Evolutionary conservation across 2,329 filamentous ascomycete genomes (phyloP), one percentile per base, ranked within the genome.

Genomic region (Monosporascus sp.): DNA sequence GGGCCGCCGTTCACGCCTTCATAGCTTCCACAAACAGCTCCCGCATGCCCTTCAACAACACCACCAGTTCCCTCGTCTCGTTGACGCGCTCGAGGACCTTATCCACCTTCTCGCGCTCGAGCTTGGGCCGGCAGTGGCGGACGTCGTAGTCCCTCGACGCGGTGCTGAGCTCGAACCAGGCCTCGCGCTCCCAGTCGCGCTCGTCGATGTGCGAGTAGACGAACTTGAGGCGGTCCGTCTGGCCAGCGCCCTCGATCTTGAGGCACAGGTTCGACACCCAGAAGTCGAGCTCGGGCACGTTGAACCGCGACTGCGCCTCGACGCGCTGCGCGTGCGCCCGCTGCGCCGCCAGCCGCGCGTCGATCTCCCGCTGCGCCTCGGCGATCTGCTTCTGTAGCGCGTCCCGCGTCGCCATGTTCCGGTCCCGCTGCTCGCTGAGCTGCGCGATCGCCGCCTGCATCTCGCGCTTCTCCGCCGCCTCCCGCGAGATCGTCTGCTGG

Each of bases 231-330:
- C 89, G 81, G 71, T 97, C 92, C 57, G 89, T 86, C 66, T 83
- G 82, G 1, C 90, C 92, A 0, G 89, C 89, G 2, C 93, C 93
- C 67, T 97, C 93, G 65, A 99, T 95, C 56, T 88, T 79, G 67
- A 97, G 71, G 54, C 93, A 92, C 55, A 99, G 76, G 67, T 93
- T 94, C 51, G 87, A 88, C 69, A 96, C 89, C 94, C 94, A 99
- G 68, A 97, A 97, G 61, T 92, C 89, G 46, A 99, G 79, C 74
- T 99, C 94, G 0, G 94, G 94, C 44, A 89, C 82, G 71, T 99
- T 97, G 72, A 93, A 89, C 36, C 90, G 83, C 51, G 88, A 83
- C 73, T 97, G 93, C 2, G 87, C 82, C 63, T 95, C 90, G 38
- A 96, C 77, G 62, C 90, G 85, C 57, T 83, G 80, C 48, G 88